phyloP scores from a whole-genome alignment of 140 eudicot species.

The Anethum foeniculum region DNA sequence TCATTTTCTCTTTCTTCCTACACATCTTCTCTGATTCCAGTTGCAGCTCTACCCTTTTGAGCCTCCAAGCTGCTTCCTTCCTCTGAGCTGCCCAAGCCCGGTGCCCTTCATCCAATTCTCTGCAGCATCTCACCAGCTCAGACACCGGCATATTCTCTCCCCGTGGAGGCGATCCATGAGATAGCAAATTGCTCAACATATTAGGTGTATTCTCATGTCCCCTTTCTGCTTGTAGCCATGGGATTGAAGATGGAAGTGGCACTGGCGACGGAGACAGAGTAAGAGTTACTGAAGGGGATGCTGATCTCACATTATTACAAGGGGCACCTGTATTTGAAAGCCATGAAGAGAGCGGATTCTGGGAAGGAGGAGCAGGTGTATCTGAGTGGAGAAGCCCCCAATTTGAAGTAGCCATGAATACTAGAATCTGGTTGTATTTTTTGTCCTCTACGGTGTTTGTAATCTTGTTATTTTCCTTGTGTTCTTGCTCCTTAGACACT shows the following conservation, averaged over 20 bases:
- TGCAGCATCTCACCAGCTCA: conserved; percentile 46
- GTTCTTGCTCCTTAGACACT: conserved; percentile 42
- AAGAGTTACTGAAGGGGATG: conserved; percentile 50
- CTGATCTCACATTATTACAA: conserved; percentile 20
- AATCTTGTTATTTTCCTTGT: conserved; percentile 28
- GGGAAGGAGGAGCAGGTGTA: conserved; percentile 18
- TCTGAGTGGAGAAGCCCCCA: conserved; percentile 27
- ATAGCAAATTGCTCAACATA: conserved; percentile 16
- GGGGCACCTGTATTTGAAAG: conserved; percentile 28
- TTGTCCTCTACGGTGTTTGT: conserved; percentile 27
- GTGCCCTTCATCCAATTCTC: conserved; percentile 54
- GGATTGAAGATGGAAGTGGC: conserved; percentile 20
- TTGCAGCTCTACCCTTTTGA: conserved; percentile 51
- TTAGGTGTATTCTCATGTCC: conserved; percentile 17
- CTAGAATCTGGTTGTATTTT: conserved; percentile 34
- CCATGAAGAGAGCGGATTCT: conserved; percentile 44
- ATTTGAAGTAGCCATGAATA: conserved; percentile 36
- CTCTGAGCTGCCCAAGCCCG: conserved; percentile 50
- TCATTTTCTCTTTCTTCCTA: conserved; percentile 41
- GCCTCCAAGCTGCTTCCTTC: conserved; percentile 62
- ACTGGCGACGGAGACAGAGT: conserved; percentile 37
- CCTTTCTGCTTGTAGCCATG: conserved; percentile 42
- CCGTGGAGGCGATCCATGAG: conserved; percentile 21
- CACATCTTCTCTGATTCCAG: conserved; percentile 52
- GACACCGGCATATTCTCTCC: conserved; percentile 23